Evolutionary conservation across 306 rosid species (phyloP), one percentile per base, ranked within the genome.

Genomic region (Echinosophora koreensis): DNA sequence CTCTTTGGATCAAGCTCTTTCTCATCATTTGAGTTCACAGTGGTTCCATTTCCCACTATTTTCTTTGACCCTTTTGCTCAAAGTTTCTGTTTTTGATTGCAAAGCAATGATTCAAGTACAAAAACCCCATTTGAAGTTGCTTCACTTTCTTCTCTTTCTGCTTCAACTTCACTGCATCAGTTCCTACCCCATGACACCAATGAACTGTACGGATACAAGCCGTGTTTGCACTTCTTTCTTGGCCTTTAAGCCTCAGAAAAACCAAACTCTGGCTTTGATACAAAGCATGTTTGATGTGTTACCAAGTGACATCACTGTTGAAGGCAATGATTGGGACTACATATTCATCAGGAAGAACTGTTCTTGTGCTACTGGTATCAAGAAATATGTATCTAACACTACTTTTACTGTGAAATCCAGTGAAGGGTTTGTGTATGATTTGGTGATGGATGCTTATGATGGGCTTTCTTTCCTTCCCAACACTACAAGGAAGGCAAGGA

Each of bases 241-340:
- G 76, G 98, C 96, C 55, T 95, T 83, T 62, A 89, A 88, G 84
- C 94, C 96, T 17, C 76, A 73, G 18, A 71, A 71, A 13, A 85
- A 87, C 73, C 91, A 92, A 79, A 82, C 97, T 3, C 80, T 91
- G 3, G 74, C 86, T 11, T 78, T 89, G 82, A 74, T 95, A 66
- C 85, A 87, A 64, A 90, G 97, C 85, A 92, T 95, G 97, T 95
- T 95, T 82, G 99, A 95, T 84, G 94, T 92, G 15, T 74, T 92
- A 47, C 94, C 90, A 1, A 64, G 67, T 42, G 99, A 96, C 76
- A 83, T 96, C 50, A 89, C 97, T 15, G 88, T 87, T 35, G 99
- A 95, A 80, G 89, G 93, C 39, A 86, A 77, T 74, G 91, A 87
- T 8, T 73, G 83, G 83, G 88, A 86, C 35, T 88, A 91, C 64